Evolutionary conservation across 805 yeast genomes (phyloP).

Genomic region (Torulaspora maleeae): DNA sequence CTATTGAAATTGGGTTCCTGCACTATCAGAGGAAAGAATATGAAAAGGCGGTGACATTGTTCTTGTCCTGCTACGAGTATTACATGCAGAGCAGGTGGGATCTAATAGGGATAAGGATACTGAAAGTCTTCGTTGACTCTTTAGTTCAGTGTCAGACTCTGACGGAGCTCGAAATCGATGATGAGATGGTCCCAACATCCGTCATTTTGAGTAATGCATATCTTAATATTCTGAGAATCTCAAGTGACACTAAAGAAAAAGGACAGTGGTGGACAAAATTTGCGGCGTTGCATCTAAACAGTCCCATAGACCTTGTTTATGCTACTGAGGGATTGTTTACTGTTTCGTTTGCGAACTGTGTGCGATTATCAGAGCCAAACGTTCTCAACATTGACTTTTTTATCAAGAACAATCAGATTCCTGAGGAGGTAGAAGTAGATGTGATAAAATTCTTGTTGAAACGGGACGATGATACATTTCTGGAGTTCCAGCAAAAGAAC

Average conservation of each 20-base stretch:
- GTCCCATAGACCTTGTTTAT: slow-evolving; percentile 20
- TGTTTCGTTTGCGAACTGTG: slow-evolving; percentile 7
- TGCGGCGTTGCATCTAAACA: slow-evolving; percentile 16
- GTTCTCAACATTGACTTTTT: slow-evolving; percentile 19
- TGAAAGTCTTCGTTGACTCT: slow-evolving; percentile 66
- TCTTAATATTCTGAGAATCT: slow-evolving; percentile 27
- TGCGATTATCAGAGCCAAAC: slow-evolving; percentile 17
- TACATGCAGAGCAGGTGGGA: slow-evolving; percentile 74
- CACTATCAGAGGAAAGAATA: slow-evolving; percentile 56
- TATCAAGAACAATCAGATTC: slow-evolving; percentile 18
- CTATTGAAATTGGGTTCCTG: slow-evolving; percentile 73
- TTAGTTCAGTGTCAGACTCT: slow-evolving; percentile 37
- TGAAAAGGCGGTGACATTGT: slow-evolving; percentile 54
- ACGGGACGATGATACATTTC: slow-evolving; percentile 15
- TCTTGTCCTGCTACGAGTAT: slow-evolving; percentile 64
- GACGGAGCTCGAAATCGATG: slow-evolving; percentile 23
- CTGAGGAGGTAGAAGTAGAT: slow-evolving; percentile 17
- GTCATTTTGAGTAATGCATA: slow-evolving; percentile 31
- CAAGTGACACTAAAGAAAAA: slow-evolving; percentile 16
- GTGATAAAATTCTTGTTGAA: slow-evolving; percentile 20
- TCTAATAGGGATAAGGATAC: slow-evolving; percentile 57
- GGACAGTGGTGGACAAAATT: slow-evolving; percentile 29
- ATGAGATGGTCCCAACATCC: slow-evolving; percentile 24
- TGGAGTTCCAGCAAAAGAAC: slow-evolving; percentile 14
- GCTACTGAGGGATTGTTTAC: slow-evolving; percentile 25